These are phyloP conservation scores for Trapa bicornis DNA, from an alignment of 345 rosid genomes.

Conservation along the genomic window DNA sequence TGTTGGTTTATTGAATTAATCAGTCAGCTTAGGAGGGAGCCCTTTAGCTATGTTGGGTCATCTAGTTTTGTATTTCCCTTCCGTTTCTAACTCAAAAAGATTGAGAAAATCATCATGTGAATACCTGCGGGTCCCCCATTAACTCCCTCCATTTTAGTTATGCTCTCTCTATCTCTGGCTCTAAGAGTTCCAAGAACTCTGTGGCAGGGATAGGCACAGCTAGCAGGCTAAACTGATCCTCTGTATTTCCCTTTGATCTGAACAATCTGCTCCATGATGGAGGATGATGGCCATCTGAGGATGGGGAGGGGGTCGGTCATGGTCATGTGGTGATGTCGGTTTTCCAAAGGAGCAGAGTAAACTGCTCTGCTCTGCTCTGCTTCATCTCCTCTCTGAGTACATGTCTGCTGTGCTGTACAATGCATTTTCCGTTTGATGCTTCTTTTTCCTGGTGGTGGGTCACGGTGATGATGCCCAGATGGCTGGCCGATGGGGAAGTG, in stretches of 20 bases:
- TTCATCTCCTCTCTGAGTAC: not conserved
- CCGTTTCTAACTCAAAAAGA: not conserved
- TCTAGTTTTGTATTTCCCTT: not conserved
- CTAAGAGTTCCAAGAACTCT: not conserved
- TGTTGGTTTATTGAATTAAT: not conserved
- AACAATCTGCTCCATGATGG: not conserved
- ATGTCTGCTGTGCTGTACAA: too few species aligned
- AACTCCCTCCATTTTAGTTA: not conserved
- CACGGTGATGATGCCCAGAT: not conserved
- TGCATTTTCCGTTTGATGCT: not conserved
- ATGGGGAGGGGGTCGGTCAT: not conserved
- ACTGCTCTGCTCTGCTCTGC: not conserved
- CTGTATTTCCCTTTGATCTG: not conserved
- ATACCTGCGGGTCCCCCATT: conserved; percentile 1
- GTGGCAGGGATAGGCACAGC: too few species aligned
- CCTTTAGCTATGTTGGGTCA: not conserved
- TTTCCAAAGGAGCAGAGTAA: not conserved
- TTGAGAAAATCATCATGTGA: not conserved
- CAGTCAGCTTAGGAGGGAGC: not conserved
- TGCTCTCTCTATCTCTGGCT: not conserved
- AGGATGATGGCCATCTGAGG: not conserved
- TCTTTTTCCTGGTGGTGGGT: not conserved
- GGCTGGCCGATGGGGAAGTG: not conserved
- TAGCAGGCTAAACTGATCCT: too few species aligned
- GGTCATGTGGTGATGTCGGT: not conserved